phyloP scores from a whole-genome alignment of 257 asterid genomes.

The Nicotiana tabacum region DNA sequence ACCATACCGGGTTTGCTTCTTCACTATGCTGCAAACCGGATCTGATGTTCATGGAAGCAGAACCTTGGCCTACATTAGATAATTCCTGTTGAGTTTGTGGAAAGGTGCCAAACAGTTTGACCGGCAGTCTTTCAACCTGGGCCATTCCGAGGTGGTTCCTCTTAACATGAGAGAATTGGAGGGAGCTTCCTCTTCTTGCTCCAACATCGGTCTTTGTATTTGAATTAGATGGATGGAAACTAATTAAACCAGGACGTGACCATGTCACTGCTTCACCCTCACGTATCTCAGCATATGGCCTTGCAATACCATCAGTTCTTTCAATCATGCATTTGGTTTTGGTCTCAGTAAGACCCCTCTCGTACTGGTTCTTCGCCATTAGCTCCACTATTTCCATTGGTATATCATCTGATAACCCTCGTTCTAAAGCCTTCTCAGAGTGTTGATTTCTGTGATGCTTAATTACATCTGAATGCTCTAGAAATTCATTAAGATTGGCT shows the following conservation, averaged over 20 bases:
- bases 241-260: slow-evolving; percentile 16
- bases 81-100: slow-evolving; percentile 32
- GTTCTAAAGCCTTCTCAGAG: slow-evolving; percentile 24
- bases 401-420: slow-evolving; percentile 20
- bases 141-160: slow-evolving; percentile 13
- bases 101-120: slow-evolving; percentile 28
- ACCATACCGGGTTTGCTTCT: slow-evolving; percentile 15
- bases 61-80: slow-evolving; percentile 24
- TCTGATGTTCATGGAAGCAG: slow-evolving; percentile 31
- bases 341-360: slow-evolving; percentile 35
- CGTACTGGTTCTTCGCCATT: slow-evolving; percentile 63
- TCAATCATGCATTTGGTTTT: neutral
- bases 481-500: slow-evolving; percentile 9
- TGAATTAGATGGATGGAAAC: slow-evolving; percentile 23
- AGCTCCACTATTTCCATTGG: slow-evolving; percentile 76
- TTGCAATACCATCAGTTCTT: neutral
- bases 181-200: slow-evolving; percentile 4
- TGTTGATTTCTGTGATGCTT: slow-evolving; percentile 25
- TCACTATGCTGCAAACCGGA: slow-evolving; percentile 24
- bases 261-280: slow-evolving; percentile 15
- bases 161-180: slow-evolving; percentile 17
- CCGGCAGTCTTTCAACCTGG: slow-evolving; percentile 24
- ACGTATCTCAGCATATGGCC: slow-evolving; percentile 7
- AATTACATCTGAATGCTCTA: neutral
- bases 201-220: slow-evolving; percentile 15